phyloP scores from a whole-genome alignment of 164 flowering plant genomes.

The Piper betle region DNA sequence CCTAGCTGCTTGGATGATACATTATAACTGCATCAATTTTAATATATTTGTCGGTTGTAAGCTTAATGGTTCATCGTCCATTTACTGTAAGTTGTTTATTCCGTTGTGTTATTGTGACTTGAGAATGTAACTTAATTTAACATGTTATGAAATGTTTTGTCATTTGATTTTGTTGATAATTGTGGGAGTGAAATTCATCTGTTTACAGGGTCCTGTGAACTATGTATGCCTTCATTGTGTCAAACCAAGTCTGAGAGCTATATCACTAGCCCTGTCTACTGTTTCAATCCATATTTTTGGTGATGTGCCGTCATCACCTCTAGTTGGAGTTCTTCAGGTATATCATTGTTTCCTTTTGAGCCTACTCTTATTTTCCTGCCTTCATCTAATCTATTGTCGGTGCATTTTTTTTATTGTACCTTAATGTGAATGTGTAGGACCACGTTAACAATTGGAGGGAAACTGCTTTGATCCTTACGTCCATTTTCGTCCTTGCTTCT shows the following conservation, averaged over 20 bases:
- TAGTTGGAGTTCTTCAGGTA: constrained; percentile 84
- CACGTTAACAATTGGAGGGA: constrained; percentile 62
- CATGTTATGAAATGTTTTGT: not conserved
- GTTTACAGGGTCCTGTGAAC: constrained; percentile 77
- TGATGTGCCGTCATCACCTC: constrained; percentile 84
- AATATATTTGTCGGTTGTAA: not conserved
- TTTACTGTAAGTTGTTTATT: not conserved
- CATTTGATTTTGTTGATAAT: not conserved
- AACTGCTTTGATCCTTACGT: constrained; percentile 57
- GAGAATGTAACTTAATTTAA: no score
- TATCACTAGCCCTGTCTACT: constrained; percentile 82
- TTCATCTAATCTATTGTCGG: not conserved
- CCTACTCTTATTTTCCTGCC: not conserved
- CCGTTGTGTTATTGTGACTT: no score
- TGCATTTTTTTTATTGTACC: not conserved
- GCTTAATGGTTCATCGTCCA: not conserved
- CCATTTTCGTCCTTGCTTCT: constrained; percentile 57
- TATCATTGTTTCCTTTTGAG: not conserved
- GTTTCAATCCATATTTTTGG: constrained; percentile 75
- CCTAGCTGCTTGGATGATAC: not conserved
- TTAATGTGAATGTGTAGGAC: constrained; percentile 36
- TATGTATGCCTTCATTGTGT: constrained; percentile 66
- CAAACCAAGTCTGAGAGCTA: constrained; percentile 61
- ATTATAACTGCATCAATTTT: not conserved
- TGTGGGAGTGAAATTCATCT: no score